Percentiles rank a stretch among this genome's conserved stretches.
These are phyloP conservation scores for Trypanosoma avium DNA, from an alignment of 208 protist genomes.

Conservation along the genomic window DNA sequence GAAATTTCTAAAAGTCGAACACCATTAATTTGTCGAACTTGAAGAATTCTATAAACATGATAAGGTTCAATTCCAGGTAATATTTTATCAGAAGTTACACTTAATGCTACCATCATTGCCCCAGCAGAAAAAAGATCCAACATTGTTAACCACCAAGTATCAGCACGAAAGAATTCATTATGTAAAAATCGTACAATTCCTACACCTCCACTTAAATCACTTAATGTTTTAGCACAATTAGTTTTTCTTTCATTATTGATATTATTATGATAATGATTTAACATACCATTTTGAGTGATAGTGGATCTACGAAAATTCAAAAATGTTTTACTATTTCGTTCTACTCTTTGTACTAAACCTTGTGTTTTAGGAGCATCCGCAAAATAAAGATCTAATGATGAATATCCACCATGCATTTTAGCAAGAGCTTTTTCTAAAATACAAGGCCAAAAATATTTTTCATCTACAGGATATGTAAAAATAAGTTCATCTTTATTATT, in stretches of 20 bases:
- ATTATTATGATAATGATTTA: not conserved
- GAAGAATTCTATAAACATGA: constrained; percentile 60
- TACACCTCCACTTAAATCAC: constrained; percentile 69
- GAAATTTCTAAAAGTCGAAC: constrained; percentile 60
- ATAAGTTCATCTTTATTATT: constrained; percentile 56
- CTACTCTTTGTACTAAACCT: not conserved
- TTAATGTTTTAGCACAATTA: constrained; percentile 37
- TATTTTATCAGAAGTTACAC: constrained; percentile 26
- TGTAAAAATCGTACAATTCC: constrained; percentile 45
- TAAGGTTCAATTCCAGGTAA: constrained; percentile 52
- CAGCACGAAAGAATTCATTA: constrained; percentile 34
- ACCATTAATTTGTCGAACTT: constrained; percentile 58
- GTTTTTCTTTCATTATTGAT: constrained; percentile 19
- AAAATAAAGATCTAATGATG: constrained; percentile 46
- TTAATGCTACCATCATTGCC: constrained; percentile 42
- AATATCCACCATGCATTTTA: constrained; percentile 82
- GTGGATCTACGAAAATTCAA: not conserved
- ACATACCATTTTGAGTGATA: not conserved
- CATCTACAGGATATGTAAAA: constrained; percentile 57
- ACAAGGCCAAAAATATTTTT: constrained; percentile 69
- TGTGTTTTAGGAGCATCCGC: constrained; percentile 24
- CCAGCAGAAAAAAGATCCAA: constrained; percentile 28
- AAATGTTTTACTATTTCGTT: not conserved
- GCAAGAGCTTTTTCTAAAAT: constrained; percentile 87
- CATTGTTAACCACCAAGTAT: constrained; percentile 52